These are phyloP conservation scores for Melaleuca quinquenervia DNA, from an alignment of 345 rosid species.

Conservation along the genomic window DNA sequence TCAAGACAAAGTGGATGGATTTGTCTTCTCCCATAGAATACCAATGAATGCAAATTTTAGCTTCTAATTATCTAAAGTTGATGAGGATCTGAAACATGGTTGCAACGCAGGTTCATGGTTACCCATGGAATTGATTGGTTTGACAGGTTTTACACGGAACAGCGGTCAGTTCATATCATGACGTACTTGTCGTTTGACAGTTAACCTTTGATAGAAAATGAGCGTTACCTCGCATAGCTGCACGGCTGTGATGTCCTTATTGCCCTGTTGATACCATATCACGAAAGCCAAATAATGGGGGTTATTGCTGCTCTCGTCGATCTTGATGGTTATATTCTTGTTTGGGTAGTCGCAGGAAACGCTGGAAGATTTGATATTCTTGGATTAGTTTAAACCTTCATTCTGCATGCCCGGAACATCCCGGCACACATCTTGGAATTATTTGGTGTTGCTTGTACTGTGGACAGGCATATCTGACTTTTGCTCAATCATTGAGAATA, in stretches of 20 bases:
- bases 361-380: constrained; percentile 9
- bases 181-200: background rate
- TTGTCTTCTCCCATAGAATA: background rate
- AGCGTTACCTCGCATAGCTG: constrained; percentile 56
- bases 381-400: background rate
- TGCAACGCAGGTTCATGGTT: background rate
- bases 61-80: background rate
- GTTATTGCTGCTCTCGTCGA: constrained; percentile 49
- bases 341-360: constrained; percentile 55
- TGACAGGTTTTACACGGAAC: background rate
- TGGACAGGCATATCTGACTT: background rate
- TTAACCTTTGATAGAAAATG: background rate
- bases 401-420: background rate
- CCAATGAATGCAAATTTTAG: background rate
- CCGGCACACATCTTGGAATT: background rate
- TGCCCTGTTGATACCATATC: constrained; percentile 61
- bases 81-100: background rate
- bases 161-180: background rate
- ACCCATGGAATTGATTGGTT: background rate
- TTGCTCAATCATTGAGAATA: background rate
- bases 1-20: background rate
- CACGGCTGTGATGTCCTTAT: constrained; percentile 55
- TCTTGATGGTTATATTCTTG: constrained; percentile 56
- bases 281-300: constrained; percentile 55
- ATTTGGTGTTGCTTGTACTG: background rate